A percentile compares a stretch with the other conserved stretches of the same genome.
Evolutionary conservation across 192 early-diverging fungal species (phyloP).

Genomic region (Jimgerdemannia lactiflua): DNA sequence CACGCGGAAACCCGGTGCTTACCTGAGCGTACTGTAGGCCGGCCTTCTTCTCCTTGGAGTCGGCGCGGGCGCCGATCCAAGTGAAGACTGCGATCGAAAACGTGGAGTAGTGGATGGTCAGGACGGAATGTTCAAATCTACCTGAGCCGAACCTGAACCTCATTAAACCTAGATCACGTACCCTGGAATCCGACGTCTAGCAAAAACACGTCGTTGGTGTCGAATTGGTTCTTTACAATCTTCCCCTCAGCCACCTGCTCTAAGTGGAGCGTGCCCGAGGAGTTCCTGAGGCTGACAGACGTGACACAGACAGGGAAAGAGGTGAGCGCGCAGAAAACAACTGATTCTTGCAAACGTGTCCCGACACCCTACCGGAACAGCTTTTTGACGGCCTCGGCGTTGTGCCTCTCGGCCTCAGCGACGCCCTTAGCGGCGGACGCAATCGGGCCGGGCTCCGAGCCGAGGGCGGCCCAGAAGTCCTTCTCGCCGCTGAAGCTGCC

Average conservation of each 20-base stretch:
- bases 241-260: constrained; percentile 50
- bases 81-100: constrained; percentile 33
- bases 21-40: constrained; percentile 60
- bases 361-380: constrained; percentile 36
- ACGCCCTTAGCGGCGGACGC: constrained; percentile 43
- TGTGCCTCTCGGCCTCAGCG: constrained; percentile 16
- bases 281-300: constrained; percentile 9
- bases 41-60: constrained; percentile 43
- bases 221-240: constrained; percentile 41
- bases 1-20: background rate
- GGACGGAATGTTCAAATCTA: too few relatives aligned
- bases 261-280: constrained; percentile 37
- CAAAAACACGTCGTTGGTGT: constrained; percentile 66
- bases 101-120: background rate
- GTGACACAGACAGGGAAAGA: too few relatives aligned
- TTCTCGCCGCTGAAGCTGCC: constrained; percentile 44
- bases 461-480: constrained; percentile 64
- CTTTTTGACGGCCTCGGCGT: constrained; percentile 23
- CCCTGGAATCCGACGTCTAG: constrained; percentile 54
- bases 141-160: too few relatives aligned
- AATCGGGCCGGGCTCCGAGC: constrained; percentile 56
- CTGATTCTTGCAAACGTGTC: background rate
- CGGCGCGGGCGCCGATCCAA: constrained; percentile 58
- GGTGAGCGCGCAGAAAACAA: background rate
- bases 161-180: background rate